Evolutionary conservation across 129 eudicot genomes (phyloP), one percentile per base, ranked within the genome.

Genomic region (Chrysanthemum makinoi): DNA sequence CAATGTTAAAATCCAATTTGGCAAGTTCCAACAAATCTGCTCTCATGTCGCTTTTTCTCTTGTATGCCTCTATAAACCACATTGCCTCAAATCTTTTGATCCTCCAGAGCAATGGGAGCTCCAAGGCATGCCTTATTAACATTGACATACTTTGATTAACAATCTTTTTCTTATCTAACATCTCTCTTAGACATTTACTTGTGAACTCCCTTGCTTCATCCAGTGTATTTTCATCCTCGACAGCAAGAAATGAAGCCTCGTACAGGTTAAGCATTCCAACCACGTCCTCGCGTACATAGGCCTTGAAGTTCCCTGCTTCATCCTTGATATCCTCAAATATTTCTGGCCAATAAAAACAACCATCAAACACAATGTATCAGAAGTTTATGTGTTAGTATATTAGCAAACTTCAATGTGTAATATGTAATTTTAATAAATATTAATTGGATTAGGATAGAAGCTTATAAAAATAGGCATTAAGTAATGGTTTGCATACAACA

Each of bases 111-210:
- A 80, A 44, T 12, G 95, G 85, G 13, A 73, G 73, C 60, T 82
- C 85, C 80, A 88, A 62, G 5, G 94, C 82, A 62, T 85, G 90
- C 12, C 66, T 52, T 15, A 87, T 75, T 65, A 76, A 54, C 51
- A 19, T 55, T 15, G 17, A 20, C 46, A 65, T 30, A 63, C 28
- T 56, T 51, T 61, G 15, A 35, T 72, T 13, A 76, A 19, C 62
- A 10, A 39, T 28, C 15, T 46, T 65, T 11, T 43, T 66, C 26
- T 47, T 72, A 43, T 69, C 55, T 5, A 79, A 47, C 10, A 10
- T 52, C 20, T 53, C 51, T 57, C 69, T 71, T 0, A 87, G 72
- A 61, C 75, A 75, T 68, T 69, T 24, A 0, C 18, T 49, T 10
- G 86, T 65, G 51, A 82, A 78, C 28, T 68, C 70, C 30, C 46